phyloP scores from a whole-genome alignment of 2,329 filamentous ascomycete species.

The Dendrostoma leiphaemia region DNA sequence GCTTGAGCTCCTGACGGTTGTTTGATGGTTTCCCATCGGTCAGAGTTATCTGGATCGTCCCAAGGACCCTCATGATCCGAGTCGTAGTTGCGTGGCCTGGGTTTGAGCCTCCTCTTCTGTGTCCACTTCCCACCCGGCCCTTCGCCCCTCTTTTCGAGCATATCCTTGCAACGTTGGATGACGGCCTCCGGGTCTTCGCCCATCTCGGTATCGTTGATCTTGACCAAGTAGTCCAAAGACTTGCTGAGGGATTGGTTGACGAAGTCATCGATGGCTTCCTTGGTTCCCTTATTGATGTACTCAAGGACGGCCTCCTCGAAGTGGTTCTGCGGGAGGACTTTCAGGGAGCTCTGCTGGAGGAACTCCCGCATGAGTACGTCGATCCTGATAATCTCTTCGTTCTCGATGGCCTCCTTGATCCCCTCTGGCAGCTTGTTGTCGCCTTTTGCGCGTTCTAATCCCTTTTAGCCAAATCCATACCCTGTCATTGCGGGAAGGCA shows the following conservation, averaged over 20 bases:
- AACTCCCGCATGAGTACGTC: slow-evolving; percentile 88
- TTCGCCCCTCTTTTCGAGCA: slow-evolving; percentile 65
- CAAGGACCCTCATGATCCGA: slow-evolving; percentile 85
- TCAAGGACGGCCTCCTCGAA: slow-evolving; percentile 92
- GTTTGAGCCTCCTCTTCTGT: slow-evolving; percentile 58
- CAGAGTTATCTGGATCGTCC: slow-evolving; percentile 71
- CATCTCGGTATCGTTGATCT: slow-evolving; percentile 58
- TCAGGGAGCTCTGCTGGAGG: slow-evolving; percentile 81
- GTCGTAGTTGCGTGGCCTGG: slow-evolving; percentile 80
- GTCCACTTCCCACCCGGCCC: slow-evolving; percentile 49
- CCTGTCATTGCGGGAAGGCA: slow-evolving; percentile 7
- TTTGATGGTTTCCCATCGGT: slow-evolving; percentile 29
- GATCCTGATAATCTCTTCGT: slow-evolving; percentile 77
- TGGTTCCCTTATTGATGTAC: slow-evolving; percentile 94
- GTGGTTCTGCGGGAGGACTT: slow-evolving; percentile 86
- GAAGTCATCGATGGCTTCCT: slow-evolving; percentile 82
- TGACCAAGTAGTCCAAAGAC: slow-evolving; percentile 69
- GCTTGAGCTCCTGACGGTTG: slow-evolving; percentile 9
- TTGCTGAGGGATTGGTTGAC: slow-evolving; percentile 68
- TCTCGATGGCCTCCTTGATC: slow-evolving; percentile 57
- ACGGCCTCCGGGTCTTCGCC: slow-evolving; percentile 69
- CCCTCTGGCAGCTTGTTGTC: slow-evolving; percentile 62
- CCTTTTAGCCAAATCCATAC: slow-evolving; percentile 18
- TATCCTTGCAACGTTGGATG: slow-evolving; percentile 70
- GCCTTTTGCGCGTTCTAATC: slow-evolving; percentile 39